Conservation (phyloP, 345 rosid species). For the Populus euphratica region DNA sequence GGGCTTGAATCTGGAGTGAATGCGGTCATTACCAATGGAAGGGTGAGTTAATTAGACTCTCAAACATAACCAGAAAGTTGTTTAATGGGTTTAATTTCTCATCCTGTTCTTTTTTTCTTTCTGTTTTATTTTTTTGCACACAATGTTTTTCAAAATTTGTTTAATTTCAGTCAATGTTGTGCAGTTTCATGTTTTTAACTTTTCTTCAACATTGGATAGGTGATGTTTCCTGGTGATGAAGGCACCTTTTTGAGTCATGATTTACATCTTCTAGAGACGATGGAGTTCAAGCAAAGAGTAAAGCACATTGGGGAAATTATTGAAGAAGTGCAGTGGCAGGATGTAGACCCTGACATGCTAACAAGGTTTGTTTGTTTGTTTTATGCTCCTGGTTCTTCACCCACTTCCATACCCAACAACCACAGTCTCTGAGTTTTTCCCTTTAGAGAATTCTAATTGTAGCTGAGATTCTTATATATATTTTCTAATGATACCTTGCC, state of each 20-base stretch:
- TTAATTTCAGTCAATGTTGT: not conserved
- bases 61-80: not conserved
- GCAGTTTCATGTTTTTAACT: not conserved
- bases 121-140: not conserved
- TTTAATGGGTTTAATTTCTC: not conserved
- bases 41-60: slow-evolving; percentile 48
- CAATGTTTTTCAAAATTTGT: not conserved
- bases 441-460: no score
- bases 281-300: slow-evolving; percentile 79
- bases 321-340: slow-evolving; percentile 80
- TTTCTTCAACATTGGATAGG: slow-evolving; percentile 39
- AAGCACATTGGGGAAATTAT: slow-evolving; percentile 72
- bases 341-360: slow-evolving; percentile 73
- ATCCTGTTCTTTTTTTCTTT: not conserved
- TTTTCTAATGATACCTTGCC: no score
- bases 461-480: no score
- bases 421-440: not conserved
- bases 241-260: slow-evolving; percentile 75
- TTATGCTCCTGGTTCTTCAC: not conserved
- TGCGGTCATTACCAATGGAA: slow-evolving; percentile 86
- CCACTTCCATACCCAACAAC: not conserved
- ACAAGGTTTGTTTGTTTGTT: slow-evolving; percentile 60
- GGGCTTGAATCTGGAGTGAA: slow-evolving; percentile 63
- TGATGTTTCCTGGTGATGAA: slow-evolving; percentile 53
- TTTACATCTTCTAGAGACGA: slow-evolving; percentile 74